A percentile compares a stretch with the other conserved stretches of the same genome.
phyloP scores from a whole-genome alignment of 768 basidiomycete species.

The Boletus speciosus region DNA sequence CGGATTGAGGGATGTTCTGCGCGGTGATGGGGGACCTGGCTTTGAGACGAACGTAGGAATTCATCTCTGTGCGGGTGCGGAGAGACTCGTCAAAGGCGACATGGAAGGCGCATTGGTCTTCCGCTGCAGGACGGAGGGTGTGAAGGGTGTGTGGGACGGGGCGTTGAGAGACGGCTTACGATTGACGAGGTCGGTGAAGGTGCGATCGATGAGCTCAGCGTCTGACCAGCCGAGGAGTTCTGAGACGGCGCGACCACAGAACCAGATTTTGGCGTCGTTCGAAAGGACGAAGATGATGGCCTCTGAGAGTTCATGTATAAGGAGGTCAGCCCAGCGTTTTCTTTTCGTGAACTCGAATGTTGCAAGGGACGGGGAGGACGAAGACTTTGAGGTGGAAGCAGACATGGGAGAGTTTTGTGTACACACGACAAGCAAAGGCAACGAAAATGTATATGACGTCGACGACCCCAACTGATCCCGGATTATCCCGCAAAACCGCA shows the following conservation, averaged over 20 bases:
- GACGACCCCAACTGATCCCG: slow-evolving; percentile 11
- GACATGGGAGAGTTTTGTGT: slow-evolving; percentile 13
- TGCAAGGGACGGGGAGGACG: slow-evolving; percentile 7
- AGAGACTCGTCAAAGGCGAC: slow-evolving; percentile 54
- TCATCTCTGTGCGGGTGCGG: slow-evolving; percentile 46
- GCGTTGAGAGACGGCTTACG: slow-evolving; percentile 37
- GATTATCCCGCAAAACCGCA: slow-evolving; percentile 2
- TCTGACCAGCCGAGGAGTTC: slow-evolving; percentile 79
- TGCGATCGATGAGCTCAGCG: slow-evolving; percentile 64
- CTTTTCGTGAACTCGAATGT: slow-evolving; percentile 82
- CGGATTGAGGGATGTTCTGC: slow-evolving; percentile 33
- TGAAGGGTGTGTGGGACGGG: neutral
- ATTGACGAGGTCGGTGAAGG: slow-evolving; percentile 63
- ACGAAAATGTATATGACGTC: slow-evolving; percentile 21
- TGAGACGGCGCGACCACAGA: slow-evolving; percentile 62
- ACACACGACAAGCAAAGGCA: neutral
- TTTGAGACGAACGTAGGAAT: slow-evolving; percentile 59
- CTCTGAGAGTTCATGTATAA: slow-evolving; percentile 73
- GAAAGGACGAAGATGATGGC: slow-evolving; percentile 68
- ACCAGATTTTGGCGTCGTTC: slow-evolving; percentile 57
- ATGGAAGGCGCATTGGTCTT: slow-evolving; percentile 50
- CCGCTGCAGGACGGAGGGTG: slow-evolving; percentile 36
- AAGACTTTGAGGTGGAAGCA: slow-evolving; percentile 7
- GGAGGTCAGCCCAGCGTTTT: slow-evolving; percentile 82
- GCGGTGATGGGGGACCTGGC: slow-evolving; percentile 36